These are phyloP conservation scores for Apiotrichum gracile DNA, from an alignment of 1,284 basidiomycete genomes.

Conservation along the genomic window DNA sequence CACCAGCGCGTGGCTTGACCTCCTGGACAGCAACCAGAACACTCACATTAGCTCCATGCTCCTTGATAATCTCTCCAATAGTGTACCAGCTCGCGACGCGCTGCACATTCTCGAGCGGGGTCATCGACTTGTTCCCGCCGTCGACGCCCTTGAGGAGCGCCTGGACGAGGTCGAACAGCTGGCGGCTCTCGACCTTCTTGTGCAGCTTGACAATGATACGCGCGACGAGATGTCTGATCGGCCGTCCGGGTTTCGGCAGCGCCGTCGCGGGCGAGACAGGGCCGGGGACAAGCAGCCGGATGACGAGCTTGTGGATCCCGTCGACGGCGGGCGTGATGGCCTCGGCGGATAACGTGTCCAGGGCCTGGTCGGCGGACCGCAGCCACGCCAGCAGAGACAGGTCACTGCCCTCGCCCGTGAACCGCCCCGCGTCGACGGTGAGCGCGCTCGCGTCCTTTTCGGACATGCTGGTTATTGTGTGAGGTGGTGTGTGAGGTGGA, in stretches of 20 bases:
- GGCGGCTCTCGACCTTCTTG: constrained; percentile 70
- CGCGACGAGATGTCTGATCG: constrained; percentile 70
- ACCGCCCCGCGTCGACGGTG: constrained; percentile 25
- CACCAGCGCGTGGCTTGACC: no score
- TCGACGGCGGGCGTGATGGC: constrained; percentile 25
- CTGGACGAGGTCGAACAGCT: constrained; percentile 83
- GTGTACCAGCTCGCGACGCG: constrained; percentile 64
- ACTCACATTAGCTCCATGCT: constrained; percentile 33
- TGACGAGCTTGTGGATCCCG: constrained; percentile 36
- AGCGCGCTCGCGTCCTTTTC: constrained; percentile 14
- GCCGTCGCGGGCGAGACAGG: constrained; percentile 10
- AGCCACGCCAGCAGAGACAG: constrained; percentile 40
- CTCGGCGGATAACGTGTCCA: constrained; percentile 25
- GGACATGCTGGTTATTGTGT: constrained; percentile 1
- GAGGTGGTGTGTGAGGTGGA: neutral
- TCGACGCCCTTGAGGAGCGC: constrained; percentile 63
- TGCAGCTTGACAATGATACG: constrained; percentile 75
- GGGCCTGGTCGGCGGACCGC: constrained; percentile 38
- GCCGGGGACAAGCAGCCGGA: constrained; percentile 34
- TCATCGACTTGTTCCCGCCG: constrained; percentile 44
- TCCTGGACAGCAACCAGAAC: no score
- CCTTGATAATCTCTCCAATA: constrained; percentile 79
- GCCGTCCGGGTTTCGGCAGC: constrained; percentile 75
- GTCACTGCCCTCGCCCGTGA: constrained; percentile 41
- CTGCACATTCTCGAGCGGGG: constrained; percentile 54